Conservation (phyloP, 306 rosid genomes). For the Cucurbita argyrosperma region DNA sequence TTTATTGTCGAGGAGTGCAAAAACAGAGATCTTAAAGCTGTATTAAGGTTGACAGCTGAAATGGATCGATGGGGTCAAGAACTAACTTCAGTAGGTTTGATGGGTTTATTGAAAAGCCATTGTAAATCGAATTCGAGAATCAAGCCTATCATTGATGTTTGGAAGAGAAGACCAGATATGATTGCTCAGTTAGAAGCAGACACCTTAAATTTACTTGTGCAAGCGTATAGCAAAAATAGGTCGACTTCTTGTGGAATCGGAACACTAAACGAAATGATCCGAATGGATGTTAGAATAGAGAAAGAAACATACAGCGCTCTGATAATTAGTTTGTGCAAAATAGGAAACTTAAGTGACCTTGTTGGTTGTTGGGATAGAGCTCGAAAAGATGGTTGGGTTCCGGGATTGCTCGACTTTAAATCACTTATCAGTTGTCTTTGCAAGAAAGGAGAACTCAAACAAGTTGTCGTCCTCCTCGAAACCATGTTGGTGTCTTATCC, state of each 20-base stretch:
- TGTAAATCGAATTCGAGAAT: constrained; percentile 37
- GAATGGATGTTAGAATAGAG: constrained; percentile 23
- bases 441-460: constrained; percentile 23
- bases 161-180: constrained; percentile 36
- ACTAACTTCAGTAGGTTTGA: constrained; percentile 31
- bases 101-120: constrained; percentile 31
- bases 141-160: constrained; percentile 17
- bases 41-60: constrained; percentile 39
- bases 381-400: constrained; percentile 42
- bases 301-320: constrained; percentile 46
- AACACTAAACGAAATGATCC: constrained; percentile 45
- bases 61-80: constrained; percentile 76
- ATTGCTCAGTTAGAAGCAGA: constrained; percentile 37
- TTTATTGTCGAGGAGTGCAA: constrained; percentile 28
- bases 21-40: constrained; percentile 28
- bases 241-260: constrained; percentile 27
- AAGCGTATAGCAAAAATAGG: constrained; percentile 50
- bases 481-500: constrained; percentile 43
- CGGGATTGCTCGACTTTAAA: constrained; percentile 37
- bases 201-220: constrained; percentile 48
- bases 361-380: constrained; percentile 44
- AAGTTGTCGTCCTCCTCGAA: constrained; percentile 57
- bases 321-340: constrained; percentile 43
- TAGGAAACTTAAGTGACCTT: constrained; percentile 43
- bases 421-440: constrained; percentile 36